These are phyloP conservation scores for Phytopythium montanum DNA, from an alignment of 352 stramenopile species.

Conservation along the genomic window DNA sequence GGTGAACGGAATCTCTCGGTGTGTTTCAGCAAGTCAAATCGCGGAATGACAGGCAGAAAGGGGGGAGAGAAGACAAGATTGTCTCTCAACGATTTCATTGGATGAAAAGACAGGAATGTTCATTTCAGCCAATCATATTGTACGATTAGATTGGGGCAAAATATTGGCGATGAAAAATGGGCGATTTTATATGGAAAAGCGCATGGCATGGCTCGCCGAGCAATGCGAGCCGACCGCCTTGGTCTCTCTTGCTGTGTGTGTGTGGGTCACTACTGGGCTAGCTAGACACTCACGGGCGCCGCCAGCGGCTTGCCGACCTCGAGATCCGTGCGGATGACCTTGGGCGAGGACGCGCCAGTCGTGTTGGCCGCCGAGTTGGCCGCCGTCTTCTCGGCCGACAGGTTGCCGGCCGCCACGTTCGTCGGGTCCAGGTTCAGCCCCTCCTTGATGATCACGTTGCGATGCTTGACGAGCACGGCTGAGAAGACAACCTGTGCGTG, in stretches of 20 bases:
- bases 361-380: conserved; percentile 17
- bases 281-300: conserved; percentile 67
- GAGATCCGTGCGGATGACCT: conserved; percentile 61
- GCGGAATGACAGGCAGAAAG: conserved; percentile 7
- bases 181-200: conserved; percentile 1
- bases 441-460: conserved; percentile 83
- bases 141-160: neutral
- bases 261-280: no score
- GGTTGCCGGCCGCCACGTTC: conserved; percentile 11
- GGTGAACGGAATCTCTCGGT: conserved; percentile 20
- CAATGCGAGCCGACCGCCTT: neutral
- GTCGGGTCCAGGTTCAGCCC: conserved; percentile 38
- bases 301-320: conserved; percentile 51
- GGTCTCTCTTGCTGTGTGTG: no score
- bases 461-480: conserved; percentile 68
- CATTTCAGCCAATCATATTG: no score
- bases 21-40: conserved; percentile 7
- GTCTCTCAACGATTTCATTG: no score
- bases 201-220: no score
- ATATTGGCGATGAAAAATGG: neutral
- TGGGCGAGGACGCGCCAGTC: conserved; percentile 43
- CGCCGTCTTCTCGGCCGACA: conserved; percentile 48
- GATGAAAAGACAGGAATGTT: no score
- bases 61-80: neutral
- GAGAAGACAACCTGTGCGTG: conserved; percentile 54